A percentile compares a stretch with the other conserved stretches of the same genome.
Evolutionary conservation across 2,329 filamentous ascomycete species (phyloP).

Genomic region (Aspergillus versicolor): DNA sequence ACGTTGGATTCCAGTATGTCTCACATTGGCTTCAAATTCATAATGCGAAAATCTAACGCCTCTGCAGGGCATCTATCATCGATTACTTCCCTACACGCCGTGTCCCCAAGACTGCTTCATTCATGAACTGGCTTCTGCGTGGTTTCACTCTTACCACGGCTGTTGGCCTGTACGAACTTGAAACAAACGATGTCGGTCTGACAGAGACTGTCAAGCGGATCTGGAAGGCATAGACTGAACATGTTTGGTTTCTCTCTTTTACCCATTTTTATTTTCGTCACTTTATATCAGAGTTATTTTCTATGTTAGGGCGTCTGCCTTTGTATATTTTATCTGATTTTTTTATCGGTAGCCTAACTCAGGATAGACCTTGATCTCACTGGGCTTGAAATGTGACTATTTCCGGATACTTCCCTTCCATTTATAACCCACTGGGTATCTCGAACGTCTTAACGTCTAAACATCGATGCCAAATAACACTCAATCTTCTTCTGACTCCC

Average conservation of each 20-base stretch:
- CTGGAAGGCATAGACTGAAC: slow-evolving; percentile 68
- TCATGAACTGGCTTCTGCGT: slow-evolving; percentile 77
- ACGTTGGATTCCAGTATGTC: slow-evolving; percentile 84
- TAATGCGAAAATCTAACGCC: slow-evolving; percentile 7
- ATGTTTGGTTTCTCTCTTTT: slow-evolving; percentile 27
- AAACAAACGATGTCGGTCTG: slow-evolving; percentile 96
- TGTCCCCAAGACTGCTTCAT: slow-evolving; percentile 65
- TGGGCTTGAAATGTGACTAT: slow-evolving; percentile 21
- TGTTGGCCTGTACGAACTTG: slow-evolving; percentile 93
- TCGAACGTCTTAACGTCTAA: slow-evolving; percentile 13
- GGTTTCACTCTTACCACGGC: slow-evolving; percentile 75
- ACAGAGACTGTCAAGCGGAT: slow-evolving; percentile 85
- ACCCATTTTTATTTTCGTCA: slow-evolving; percentile 21
- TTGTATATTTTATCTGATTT: slow-evolving; percentile 34
- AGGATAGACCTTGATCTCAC: slow-evolving; percentile 17
- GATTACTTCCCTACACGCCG: slow-evolving; percentile 82
- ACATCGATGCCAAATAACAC: background rate
- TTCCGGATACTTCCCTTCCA: background rate
- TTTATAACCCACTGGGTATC: background rate
- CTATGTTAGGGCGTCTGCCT: slow-evolving; percentile 33
- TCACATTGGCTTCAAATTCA: background rate
- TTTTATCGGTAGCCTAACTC: slow-evolving; percentile 19
- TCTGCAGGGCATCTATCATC: slow-evolving; percentile 66
- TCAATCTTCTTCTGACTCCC: slow-evolving; percentile 30
- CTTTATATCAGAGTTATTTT: slow-evolving; percentile 21